These are phyloP conservation scores for Nemania sp. DNA, from an alignment of 2,329 filamentous ascomycete species.

Conservation along the genomic window DNA sequence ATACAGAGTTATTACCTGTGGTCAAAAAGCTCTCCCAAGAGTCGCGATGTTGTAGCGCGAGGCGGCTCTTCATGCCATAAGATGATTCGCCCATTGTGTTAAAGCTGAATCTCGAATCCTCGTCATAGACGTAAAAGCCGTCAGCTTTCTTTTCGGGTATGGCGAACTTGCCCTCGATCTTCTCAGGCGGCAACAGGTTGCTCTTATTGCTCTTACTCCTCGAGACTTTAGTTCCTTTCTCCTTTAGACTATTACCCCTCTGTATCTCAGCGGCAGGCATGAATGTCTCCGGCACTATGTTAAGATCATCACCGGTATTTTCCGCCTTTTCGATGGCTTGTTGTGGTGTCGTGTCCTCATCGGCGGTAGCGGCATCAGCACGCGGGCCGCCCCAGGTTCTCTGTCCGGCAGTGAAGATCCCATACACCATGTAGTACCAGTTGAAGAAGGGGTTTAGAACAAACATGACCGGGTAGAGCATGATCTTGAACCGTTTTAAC, in stretches of 20 bases:
- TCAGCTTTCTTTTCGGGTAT: conserved; percentile 74
- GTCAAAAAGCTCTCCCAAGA: conserved; percentile 77
- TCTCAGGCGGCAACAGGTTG: conserved; percentile 77
- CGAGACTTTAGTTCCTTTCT: conserved; percentile 55
- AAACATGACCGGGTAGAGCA: conserved; percentile 96
- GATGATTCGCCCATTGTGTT: conserved; percentile 49
- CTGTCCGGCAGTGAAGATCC: conserved; percentile 93
- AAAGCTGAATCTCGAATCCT: conserved; percentile 74
- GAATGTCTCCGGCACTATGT: conserved; percentile 90
- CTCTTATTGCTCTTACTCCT: conserved; percentile 66
- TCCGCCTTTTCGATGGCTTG: conserved; percentile 87
- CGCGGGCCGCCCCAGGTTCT: conserved; percentile 95
- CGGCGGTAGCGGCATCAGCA: conserved; percentile 86
- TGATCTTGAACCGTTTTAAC: conserved; percentile 90
- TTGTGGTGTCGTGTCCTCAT: conserved; percentile 79
- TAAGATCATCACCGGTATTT: conserved; percentile 85
- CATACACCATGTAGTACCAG: conserved; percentile 98
- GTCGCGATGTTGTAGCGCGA: conserved; percentile 65
- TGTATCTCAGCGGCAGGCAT: conserved; percentile 67
- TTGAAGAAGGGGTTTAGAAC: conserved; percentile 96
- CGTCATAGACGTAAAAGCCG: conserved; percentile 76
- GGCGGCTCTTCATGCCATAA: conserved; percentile 55
- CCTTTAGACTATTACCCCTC: conserved; percentile 46
- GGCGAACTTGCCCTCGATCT: conserved; percentile 82
- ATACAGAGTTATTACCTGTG: conserved; percentile 70